phyloP scores from a whole-genome alignment of 805 yeast species.

The Yamadazyma laniorum region DNA sequence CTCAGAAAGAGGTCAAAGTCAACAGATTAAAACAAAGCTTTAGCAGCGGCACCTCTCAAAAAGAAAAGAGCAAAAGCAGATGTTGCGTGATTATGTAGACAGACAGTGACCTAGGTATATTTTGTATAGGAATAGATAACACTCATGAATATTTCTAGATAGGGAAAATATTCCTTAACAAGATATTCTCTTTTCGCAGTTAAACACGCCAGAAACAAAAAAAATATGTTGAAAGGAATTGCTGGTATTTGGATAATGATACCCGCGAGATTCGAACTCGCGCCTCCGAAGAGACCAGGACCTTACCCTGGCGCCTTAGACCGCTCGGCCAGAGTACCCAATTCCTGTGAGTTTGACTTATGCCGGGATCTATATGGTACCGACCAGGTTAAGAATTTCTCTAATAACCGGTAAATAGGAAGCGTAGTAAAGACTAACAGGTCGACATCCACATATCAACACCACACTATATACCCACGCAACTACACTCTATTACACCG shows the following conservation, averaged over 20 bases:
- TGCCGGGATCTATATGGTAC: neutral
- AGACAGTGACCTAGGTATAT: neutral
- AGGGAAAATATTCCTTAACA: no score
- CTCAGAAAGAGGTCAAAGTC: slow-evolving; percentile 12
- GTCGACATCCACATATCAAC: no score
- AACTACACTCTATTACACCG: no score
- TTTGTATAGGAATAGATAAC: neutral
- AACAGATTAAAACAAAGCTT: slow-evolving; percentile 12
- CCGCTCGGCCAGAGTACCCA: slow-evolving; percentile 46
- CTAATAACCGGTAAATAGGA: no score
- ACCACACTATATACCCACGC: no score
- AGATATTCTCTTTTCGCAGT: no score
- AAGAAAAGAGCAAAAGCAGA: slow-evolving; percentile 19
- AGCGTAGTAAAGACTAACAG: no score
- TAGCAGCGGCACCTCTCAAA: slow-evolving; percentile 13
- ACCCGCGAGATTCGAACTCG: slow-evolving; percentile 47
- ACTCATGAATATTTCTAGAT: neutral
- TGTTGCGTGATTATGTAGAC: slow-evolving; percentile 32
- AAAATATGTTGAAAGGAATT: slow-evolving; percentile 24
- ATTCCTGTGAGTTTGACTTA: slow-evolving; percentile 22
- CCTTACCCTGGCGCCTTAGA: slow-evolving; percentile 48
- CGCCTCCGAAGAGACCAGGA: slow-evolving; percentile 48
- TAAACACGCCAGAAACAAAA: no score
- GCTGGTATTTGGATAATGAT: slow-evolving; percentile 35
- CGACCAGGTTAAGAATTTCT: no score